Base-by-base conservation (phyloP, 768 basidiomycete species). In the Tylopilus subfusipes region DNA sequence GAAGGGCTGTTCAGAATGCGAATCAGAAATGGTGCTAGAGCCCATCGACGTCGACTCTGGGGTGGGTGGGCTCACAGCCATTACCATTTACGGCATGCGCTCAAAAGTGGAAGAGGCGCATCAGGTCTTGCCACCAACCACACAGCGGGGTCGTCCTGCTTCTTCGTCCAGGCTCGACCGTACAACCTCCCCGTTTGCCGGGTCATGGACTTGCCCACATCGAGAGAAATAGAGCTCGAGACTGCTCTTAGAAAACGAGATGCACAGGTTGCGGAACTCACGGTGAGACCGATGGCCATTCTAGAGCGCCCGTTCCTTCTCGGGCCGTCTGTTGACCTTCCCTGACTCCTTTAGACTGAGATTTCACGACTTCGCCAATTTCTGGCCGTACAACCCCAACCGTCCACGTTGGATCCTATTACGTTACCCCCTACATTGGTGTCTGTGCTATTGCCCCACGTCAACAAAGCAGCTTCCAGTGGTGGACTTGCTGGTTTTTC, bases 201-300 rank as follows among this genome's bases (percentile, higher is more conserved):
- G 54, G 46, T 52, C 66, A 89, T 90, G 87, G 81, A 83, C 56
- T 72, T 90, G 31, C 91, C 90, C 21, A 80, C 85, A 42, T 72
- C 82, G 49, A 79, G 90, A 69, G 89, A 93, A 72, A 76, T 90
- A 57, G 88, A 92, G 69, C 83, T 93, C 39, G 92, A 93, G 72
- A 78, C 82, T 27, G 77, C 88, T 14, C 74, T 93, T n/a, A 78
- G 88, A 62, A 79, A 85, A 66, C 81, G 88, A 65, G 89, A 93
- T 70, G 75, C 76, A 52, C 86, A 90, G 67, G 73, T 92, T 48
- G 74, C 80, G 48, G 81, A 86, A 65, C 81, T 92, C 60, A 85
- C 78, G 62, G 91, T 90, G 71, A 73, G 86, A 76, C 50, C 39
- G 18, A 45, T 54, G 33, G 50, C 52, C 57, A 40, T 50, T 55